phyloP scores from a whole-genome alignment of 179 eudicot genomes.

The Actinidia polygama region DNA sequence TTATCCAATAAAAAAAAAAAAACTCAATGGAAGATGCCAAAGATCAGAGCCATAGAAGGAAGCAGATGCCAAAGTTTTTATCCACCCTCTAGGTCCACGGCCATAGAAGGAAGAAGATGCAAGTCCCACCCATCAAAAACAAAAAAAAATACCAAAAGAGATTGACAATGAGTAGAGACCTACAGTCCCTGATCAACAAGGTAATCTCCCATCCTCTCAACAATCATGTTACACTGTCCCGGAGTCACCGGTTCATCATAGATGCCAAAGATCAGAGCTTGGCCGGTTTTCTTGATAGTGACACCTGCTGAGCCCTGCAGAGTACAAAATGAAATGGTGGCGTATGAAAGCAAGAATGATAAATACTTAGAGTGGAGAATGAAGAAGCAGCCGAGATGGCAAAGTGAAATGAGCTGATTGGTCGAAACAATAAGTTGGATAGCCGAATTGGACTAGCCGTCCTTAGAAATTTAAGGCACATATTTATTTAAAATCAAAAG shows the following conservation, averaged over 20 bases:
- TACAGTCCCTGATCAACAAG: constrained; percentile 48
- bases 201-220: constrained; percentile 50
- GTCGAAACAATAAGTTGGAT: too few species aligned
- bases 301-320: constrained; percentile 47
- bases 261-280: constrained; percentile 48
- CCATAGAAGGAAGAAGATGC: constrained; percentile 19
- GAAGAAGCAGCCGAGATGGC: too few species aligned
- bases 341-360: background rate
- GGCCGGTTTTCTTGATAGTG: constrained; percentile 50
- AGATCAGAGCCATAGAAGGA: background rate
- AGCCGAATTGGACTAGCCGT: background rate
- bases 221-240: constrained; percentile 51
- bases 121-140: background rate
- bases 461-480: background rate
- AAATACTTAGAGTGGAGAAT: background rate
- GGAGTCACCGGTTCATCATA: constrained; percentile 51
- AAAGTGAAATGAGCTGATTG: too few species aligned
- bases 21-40: background rate
- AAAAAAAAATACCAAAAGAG: background rate
- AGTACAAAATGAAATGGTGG: background rate
- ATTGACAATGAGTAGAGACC: constrained; percentile 19
- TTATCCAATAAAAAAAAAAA: background rate
- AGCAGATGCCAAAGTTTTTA: constrained; percentile 10
- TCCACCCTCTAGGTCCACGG: constrained; percentile 1
- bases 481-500: background rate